Base-by-base conservation (phyloP, 176 grass and related monocot species). In the Phragmites australis region DNA sequence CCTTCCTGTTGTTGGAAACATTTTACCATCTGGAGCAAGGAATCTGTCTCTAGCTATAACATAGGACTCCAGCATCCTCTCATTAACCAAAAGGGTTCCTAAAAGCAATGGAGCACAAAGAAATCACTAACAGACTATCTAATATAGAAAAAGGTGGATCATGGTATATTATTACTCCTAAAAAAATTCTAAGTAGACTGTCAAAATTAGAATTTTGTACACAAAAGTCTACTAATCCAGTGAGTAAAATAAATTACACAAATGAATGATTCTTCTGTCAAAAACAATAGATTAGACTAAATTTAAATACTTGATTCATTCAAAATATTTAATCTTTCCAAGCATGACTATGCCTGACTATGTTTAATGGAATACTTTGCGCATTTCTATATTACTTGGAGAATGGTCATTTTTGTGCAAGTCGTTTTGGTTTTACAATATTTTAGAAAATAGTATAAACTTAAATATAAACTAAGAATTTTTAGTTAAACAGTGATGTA, bases 1-100 rank as follows among this genome's bases (percentile, higher is more conserved):
- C 97, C 93, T 95, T 89, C 97, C 97, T 12, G 92, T 74, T 84
- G 97, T 93, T 80, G 97, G 97, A 96, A 99, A 99, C 93, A 99
- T 93, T 89, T 93, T 96, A 74, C 97, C 97, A 90, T 74, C 78
- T 23, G 97, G 87, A 51, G 45, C 53, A 81, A 99, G 97, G 88
- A 99, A 95, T 85, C 93, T 91, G 80, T 99, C 97, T 68, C 97
- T 87, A 68, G 97, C 93, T 86, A 99, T 99, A 75, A 99, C 63
- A 74, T 99, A 99, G 18, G 97, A 91, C 90, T 99, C 97, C 73
- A 99, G 76, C 97, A 99, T 99, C 74, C 97, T 93, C 80, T 99
- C 97, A 85, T 99, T 99, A 58, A 99, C 90, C 83, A 99, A 88
- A 71, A 99, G 90, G 6, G 93, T 99, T 72, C 97, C 97, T 99